Evolutionary conservation across 139 green algal species (phyloP).

Genomic region (Haematococcus lacustris): DNA sequence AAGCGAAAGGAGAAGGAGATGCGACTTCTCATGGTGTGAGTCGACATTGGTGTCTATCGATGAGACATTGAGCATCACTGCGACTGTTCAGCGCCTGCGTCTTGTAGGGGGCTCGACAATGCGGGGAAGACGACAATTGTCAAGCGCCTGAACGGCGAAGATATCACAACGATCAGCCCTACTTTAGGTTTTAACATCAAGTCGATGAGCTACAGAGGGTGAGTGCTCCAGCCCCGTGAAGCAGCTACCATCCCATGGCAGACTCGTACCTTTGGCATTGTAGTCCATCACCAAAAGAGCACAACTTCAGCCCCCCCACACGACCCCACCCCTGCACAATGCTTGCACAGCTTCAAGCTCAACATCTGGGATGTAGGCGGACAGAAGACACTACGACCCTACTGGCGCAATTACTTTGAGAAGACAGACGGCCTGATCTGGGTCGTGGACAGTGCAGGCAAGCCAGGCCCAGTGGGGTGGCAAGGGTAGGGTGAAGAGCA

Average conservation of each 20-base stretch:
- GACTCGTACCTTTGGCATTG: too few relatives aligned
- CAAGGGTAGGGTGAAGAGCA: too few relatives aligned
- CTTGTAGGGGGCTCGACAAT: slow-evolving; percentile 90
- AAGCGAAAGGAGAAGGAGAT: slow-evolving; percentile 93
- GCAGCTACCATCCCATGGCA: too few relatives aligned
- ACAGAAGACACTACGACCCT: slow-evolving; percentile 87
- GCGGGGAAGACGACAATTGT: slow-evolving; percentile 97
- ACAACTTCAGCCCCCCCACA: background rate
- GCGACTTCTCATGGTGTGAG: slow-evolving; percentile 91
- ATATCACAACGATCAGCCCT: slow-evolving; percentile 81
- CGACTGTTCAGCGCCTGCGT: too few relatives aligned
- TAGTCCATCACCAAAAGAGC: background rate
- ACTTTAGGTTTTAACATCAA: slow-evolving; percentile 98
- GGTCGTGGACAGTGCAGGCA: slow-evolving; percentile 41
- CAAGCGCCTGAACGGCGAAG: slow-evolving; percentile 85
- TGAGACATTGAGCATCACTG: too few relatives aligned
- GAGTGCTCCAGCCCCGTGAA: too few relatives aligned
- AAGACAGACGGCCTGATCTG: slow-evolving; percentile 91
- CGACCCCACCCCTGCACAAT: background rate
- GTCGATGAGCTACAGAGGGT: slow-evolving; percentile 73
- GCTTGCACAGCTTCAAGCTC: slow-evolving; percentile 56
- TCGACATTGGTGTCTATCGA: too few relatives aligned
- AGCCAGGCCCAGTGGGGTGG: too few relatives aligned
- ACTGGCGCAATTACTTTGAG: slow-evolving; percentile 99
- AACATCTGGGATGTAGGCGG: slow-evolving; percentile 99